Conservation (phyloP, 208 protist genomes). For the Leishmania gerbilli region DNA sequence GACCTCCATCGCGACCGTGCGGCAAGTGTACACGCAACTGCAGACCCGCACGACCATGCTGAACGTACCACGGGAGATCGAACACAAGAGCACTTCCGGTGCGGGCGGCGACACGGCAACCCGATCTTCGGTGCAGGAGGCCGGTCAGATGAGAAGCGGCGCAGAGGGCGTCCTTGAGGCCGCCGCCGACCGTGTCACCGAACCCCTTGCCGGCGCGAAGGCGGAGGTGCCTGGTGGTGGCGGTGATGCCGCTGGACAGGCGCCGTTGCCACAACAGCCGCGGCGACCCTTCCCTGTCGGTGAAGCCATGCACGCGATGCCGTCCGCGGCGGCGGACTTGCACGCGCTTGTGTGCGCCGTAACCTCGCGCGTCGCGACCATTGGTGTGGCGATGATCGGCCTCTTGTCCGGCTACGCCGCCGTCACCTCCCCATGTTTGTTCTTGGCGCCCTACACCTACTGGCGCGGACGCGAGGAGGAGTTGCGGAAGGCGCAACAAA, state of each 20-base stretch:
- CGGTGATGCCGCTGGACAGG: neutral
- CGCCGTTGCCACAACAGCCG: neutral
- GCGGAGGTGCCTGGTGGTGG: neutral
- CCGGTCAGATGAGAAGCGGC: neutral
- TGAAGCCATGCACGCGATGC: neutral
- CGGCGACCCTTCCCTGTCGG: neutral
- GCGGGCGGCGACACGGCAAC: neutral
- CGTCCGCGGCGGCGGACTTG: neutral
- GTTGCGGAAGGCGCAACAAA: constrained; percentile 29
- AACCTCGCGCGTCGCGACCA: constrained; percentile 38
- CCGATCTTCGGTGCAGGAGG: neutral
- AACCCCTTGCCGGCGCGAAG: neutral
- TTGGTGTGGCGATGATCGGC: constrained; percentile 66
- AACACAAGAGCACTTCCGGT: neutral
- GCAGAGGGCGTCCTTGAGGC: neutral
- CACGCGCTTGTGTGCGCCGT: constrained; percentile 20
- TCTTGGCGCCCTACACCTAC: constrained; percentile 42
- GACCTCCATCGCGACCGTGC: neutral
- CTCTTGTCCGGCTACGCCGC: constrained; percentile 78
- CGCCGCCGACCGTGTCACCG: neutral
- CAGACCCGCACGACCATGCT: constrained; percentile 17
- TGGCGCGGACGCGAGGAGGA: constrained; percentile 39
- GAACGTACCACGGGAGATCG: constrained; percentile 22
- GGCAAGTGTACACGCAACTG: constrained; percentile 10
- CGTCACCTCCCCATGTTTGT: constrained; percentile 56